Conservation (phyloP, 2,329 filamentous ascomycete species). For the Colletotrichum cordylinicola region DNA sequence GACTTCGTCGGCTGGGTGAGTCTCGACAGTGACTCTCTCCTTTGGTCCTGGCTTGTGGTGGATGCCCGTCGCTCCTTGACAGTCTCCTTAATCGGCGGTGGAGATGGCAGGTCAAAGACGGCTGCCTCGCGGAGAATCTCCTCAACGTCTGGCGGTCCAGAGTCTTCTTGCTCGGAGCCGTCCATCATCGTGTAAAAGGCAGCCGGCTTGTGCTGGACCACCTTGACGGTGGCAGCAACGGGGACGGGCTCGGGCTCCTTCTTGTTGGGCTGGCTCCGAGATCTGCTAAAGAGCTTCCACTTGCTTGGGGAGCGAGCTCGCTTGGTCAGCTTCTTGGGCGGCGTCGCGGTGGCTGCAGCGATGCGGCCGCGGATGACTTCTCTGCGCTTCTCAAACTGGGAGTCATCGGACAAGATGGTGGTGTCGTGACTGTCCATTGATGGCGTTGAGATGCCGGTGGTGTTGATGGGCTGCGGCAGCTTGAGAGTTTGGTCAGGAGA, state of each 20-base stretch:
- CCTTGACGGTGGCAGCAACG: constrained; percentile 54
- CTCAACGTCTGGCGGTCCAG: constrained; percentile 42
- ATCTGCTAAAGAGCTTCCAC: constrained; percentile 69
- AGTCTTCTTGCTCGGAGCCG: constrained; percentile 59
- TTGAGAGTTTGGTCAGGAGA: constrained; percentile 49
- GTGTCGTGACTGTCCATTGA: constrained; percentile 64
- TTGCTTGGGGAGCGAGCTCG: constrained; percentile 60
- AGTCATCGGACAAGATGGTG: constrained; percentile 63
- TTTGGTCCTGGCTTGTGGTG: constrained; percentile 10
- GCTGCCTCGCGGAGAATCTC: constrained; percentile 58
- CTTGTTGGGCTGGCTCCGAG: constrained; percentile 49
- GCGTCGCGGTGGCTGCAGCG: constrained; percentile 28
- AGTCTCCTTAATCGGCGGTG: neutral
- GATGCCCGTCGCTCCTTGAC: constrained; percentile 13
- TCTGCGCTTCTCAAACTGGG: constrained; percentile 45
- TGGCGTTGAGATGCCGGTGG: constrained; percentile 46
- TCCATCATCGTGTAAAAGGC: constrained; percentile 70
- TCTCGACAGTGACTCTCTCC: constrained; percentile 9
- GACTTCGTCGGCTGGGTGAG: constrained; percentile 14
- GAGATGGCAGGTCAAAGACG: constrained; percentile 30
- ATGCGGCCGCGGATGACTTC: constrained; percentile 37
- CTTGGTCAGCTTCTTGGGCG: constrained; percentile 62
- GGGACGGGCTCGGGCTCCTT: constrained; percentile 41
- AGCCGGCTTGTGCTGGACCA: constrained; percentile 55
- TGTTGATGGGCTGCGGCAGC: constrained; percentile 60